Evolutionary conservation across 768 basidiomycete species (phyloP).

Genomic region (Leucocoprinus leucothites): DNA sequence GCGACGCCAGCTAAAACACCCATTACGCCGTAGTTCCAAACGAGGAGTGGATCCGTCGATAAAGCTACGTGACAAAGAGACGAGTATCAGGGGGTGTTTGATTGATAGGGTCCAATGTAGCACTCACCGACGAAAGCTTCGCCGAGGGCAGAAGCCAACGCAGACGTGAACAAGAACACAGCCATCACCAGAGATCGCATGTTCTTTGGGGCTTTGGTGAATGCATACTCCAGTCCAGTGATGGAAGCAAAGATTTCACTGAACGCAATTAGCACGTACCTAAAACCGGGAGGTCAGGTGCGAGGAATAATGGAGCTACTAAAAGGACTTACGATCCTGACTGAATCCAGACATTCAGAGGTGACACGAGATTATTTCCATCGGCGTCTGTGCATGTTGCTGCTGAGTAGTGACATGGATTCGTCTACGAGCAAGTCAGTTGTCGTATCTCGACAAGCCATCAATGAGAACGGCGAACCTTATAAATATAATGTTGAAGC

Average conservation of each 20-base stretch:
- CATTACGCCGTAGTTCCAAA: slow-evolving; percentile 72
- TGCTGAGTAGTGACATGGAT: slow-evolving; percentile 8
- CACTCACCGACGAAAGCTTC: slow-evolving; percentile 70
- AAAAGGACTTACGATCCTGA: slow-evolving; percentile 50
- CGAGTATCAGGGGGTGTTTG: background rate
- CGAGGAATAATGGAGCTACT: background rate
- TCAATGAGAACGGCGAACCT: slow-evolving; percentile 22
- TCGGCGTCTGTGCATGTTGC: slow-evolving; percentile 5
- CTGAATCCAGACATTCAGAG: slow-evolving; percentile 76
- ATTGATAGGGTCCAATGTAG: background rate
- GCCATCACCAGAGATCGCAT: slow-evolving; percentile 88
- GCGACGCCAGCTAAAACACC: slow-evolving; percentile 49
- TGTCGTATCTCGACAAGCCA: too few relatives aligned
- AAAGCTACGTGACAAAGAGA: slow-evolving; percentile 39
- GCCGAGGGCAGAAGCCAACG: slow-evolving; percentile 49
- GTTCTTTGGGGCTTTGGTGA: slow-evolving; percentile 82
- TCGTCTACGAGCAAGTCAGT: slow-evolving; percentile 30
- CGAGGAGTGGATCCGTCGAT: slow-evolving; percentile 66
- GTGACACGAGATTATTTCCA: slow-evolving; percentile 35
- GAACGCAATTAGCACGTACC: slow-evolving; percentile 64
- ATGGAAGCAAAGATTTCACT: slow-evolving; percentile 81
- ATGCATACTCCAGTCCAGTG: slow-evolving; percentile 83
- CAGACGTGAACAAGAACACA: slow-evolving; percentile 55
- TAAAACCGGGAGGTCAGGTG: slow-evolving; percentile 15
- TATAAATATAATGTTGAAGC: slow-evolving; percentile 73